Percentiles rank a stretch among this genome's conserved stretches.
Conservation (phyloP, 169 alveolate species). For the Neospora caninum region DNA sequence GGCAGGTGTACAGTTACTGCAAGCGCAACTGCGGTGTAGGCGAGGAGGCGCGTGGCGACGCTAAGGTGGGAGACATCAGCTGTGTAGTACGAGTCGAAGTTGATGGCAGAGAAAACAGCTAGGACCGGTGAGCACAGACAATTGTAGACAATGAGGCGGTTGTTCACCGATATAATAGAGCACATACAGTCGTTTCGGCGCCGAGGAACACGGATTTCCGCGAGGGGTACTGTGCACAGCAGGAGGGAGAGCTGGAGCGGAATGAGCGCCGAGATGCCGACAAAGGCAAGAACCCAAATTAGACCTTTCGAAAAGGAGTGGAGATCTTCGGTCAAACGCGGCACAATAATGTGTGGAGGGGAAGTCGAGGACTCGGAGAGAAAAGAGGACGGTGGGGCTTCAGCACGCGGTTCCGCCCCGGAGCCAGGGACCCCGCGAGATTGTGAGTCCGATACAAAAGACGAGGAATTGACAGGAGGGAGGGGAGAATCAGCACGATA, state of each 20-base stretch:
- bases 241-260: slow-evolving; percentile 7
- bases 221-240: slow-evolving; percentile 8
- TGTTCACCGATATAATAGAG: not conserved
- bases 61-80: not conserved
- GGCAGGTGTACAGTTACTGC: not conserved
- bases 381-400: not conserved
- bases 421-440: too few species aligned
- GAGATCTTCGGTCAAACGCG: not conserved
- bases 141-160: slow-evolving; percentile 14
- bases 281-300: not conserved
- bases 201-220: not conserved
- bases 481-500: too few species aligned
- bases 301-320: slow-evolving; percentile 8
- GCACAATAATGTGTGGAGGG: slow-evolving; percentile 1
- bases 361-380: not conserved
- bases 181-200: slow-evolving; percentile 10
- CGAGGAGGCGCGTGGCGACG: not conserved
- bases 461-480: too few species aligned
- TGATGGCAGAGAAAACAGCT: slow-evolving; percentile 16
- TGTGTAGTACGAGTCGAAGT: not conserved
- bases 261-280: not conserved
- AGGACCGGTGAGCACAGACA: not conserved
- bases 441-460: too few species aligned
- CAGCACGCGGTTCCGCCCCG: too few species aligned
- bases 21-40: not conserved